Base-by-base conservation (phyloP, 805 yeast genomes). In the Wickerhamomyces silvicola region DNA sequence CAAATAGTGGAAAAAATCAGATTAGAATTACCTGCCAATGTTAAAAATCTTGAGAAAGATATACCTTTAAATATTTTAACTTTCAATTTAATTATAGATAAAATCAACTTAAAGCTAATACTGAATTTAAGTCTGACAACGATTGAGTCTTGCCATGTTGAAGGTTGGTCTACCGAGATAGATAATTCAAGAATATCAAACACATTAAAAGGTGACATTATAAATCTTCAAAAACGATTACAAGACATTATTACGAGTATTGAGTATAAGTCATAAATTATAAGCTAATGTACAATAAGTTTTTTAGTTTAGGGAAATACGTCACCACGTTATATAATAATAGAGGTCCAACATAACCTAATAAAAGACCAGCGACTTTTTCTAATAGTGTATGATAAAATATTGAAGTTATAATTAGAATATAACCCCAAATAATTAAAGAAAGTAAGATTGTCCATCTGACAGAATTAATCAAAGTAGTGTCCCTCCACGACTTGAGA, bases 341-440 rank as follows among this genome's bases (percentile, higher is more conserved):
- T 18, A 5, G 12, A 30, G 74, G 67, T 16, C 75, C 75, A 7
- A 66, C 31, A 52, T 70, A 74, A 3, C 92, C 86, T 62, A 81
- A 70, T 2, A 64, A 8, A 27, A 82, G 59, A 1, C 96, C 96
- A 17, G 74, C 61, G 2, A 82, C 35, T 50, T 87, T 87, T 52
- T 90, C 97, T 2, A 58, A 33, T 9, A 81, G 49, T 1, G 92
- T 76, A 57, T 90, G 97, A 64, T 87, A 90, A 54, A 84, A 83
- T 10, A 80, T 62, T 29, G 87, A 71, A 1, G 97, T 90, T 66
- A 85, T 74, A 13, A 79, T 57, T 20, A 87, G 61, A 23, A 63
- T 32, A 12, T 40, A 28, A 75, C 81, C 75, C 79, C 90, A 85
- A 3, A 54, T 37, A 3, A 33, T n/a, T 12, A 64, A 12, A 1